Evolutionary conservation across 202 grass and related monocot species (phyloP).

Genomic region (Schoenoplectus tabernaemontani): DNA sequence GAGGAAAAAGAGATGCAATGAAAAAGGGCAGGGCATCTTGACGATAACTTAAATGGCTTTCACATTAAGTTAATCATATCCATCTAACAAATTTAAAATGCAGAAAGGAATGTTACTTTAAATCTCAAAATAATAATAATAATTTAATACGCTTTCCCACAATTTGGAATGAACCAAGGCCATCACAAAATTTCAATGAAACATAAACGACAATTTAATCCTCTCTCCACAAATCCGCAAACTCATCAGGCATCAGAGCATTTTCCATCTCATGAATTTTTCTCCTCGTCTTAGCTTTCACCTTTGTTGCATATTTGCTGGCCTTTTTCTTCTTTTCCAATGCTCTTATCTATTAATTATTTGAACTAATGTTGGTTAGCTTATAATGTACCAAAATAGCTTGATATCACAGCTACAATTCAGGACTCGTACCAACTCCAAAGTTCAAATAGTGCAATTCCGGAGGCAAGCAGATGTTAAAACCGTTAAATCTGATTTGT

Average conservation of each 20-base stretch:
- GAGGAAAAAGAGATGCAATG: too few relatives aligned
- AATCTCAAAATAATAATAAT: too few relatives aligned
- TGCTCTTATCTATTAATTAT: conserved; percentile 48
- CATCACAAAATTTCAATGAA: conserved; percentile 10
- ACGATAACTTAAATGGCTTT: too few relatives aligned
- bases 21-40: too few relatives aligned
- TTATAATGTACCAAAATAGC: not conserved
- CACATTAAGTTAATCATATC: too few relatives aligned
- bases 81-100: too few relatives aligned
- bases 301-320: conserved; percentile 73
- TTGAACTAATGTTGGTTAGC: not conserved
- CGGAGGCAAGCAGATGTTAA: not conserved
- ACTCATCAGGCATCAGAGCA: conserved; percentile 64
- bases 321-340: conserved; percentile 79
- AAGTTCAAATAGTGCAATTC: not conserved
- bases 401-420: not conserved
- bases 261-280: conserved; percentile 73
- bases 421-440: not conserved
- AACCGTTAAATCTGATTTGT: not conserved
- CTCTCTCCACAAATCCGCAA: conserved; percentile 84
- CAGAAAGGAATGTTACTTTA: too few relatives aligned
- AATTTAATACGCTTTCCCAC: too few relatives aligned
- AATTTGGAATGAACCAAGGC: not conserved
- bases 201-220: conserved; percentile 10
- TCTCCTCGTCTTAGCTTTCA: conserved; percentile 85